A percentile compares a stretch with the other conserved stretches of the same genome.
phyloP scores from a whole-genome alignment of 164 flowering plant genomes.

The Pachysandra terminalis region DNA sequence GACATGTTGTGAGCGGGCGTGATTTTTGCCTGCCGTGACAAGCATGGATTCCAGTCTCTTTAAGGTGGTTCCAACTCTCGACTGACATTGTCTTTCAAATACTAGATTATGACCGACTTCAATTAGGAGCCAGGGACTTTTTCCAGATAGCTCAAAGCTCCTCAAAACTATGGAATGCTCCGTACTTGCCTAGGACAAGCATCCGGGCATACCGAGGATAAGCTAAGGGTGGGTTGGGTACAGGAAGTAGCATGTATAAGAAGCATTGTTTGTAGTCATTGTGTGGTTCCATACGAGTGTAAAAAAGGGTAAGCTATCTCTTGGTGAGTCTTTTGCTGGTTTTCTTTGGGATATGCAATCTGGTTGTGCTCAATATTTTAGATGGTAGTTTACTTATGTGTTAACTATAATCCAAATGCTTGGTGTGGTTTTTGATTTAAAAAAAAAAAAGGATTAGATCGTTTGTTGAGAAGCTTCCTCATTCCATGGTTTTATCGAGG shows the following conservation, averaged over 20 bases:
- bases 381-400: background rate
- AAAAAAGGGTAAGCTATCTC: background rate
- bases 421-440: no score
- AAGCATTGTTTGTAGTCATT: no score
- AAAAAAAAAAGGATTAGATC: no score
- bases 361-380: background rate
- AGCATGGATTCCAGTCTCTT: slow-evolving; percentile 30
- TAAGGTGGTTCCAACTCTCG: slow-evolving; percentile 9
- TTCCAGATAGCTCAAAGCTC: slow-evolving; percentile 16
- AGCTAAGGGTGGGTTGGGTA: background rate
- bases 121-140: slow-evolving; percentile 7
- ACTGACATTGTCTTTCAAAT: background rate
- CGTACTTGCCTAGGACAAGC: background rate
- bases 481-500: no score
- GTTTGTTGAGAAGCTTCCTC: no score
- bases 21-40: slow-evolving; percentile 52
- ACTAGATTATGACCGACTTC: slow-evolving; percentile 5
- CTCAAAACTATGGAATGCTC: background rate
- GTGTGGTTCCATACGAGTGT: background rate
- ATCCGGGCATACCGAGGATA: background rate
- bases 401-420: no score
- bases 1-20: slow-evolving; percentile 57
- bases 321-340: background rate
- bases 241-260: background rate
- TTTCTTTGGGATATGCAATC: background rate